Percentiles rank a stretch among this genome's conserved stretches.
These are phyloP conservation scores for Usnea hakonensis DNA, from an alignment of 495 filamentous ascomycete genomes.

Conservation along the genomic window DNA sequence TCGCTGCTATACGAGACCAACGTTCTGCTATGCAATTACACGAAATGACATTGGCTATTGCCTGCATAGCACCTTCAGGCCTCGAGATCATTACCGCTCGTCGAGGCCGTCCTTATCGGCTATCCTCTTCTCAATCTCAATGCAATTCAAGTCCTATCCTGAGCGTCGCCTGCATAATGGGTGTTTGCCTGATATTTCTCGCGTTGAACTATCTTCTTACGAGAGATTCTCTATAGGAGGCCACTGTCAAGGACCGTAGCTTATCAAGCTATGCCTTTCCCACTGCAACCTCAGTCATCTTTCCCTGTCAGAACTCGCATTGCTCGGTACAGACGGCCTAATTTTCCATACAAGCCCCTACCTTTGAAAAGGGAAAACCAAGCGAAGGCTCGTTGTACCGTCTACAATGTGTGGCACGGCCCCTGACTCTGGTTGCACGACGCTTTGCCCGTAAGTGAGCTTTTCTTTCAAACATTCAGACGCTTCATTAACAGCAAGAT, in stretches of 20 bases:
- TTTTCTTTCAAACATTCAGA: not conserved
- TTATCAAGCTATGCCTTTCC: not conserved
- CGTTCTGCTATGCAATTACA: too few species aligned
- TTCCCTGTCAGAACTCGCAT: not conserved
- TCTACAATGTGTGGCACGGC: conserved; percentile 8
- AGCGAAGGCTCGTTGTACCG: not conserved
- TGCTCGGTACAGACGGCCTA: not conserved
- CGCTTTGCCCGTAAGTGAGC: conserved; percentile 3
- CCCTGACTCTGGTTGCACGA: not conserved
- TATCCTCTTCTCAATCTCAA: not conserved
- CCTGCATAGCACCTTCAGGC: not conserved
- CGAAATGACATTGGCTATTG: not conserved
- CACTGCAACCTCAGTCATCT: too few species aligned
- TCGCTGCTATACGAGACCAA: not conserved
- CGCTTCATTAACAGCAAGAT: not conserved
- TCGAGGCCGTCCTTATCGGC: not conserved
- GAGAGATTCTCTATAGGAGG: not conserved
- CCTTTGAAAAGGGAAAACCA: not conserved
- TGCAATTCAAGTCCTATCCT: not conserved
- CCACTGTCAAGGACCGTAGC: not conserved
- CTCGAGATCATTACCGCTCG: not conserved
- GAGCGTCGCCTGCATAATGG: not conserved
- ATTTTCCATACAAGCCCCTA: not conserved
- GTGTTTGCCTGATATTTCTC: not conserved
- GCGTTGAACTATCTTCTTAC: not conserved